phyloP scores from a whole-genome alignment of 2,329 filamentous ascomycete genomes.

The Colletotrichum sidae region DNA sequence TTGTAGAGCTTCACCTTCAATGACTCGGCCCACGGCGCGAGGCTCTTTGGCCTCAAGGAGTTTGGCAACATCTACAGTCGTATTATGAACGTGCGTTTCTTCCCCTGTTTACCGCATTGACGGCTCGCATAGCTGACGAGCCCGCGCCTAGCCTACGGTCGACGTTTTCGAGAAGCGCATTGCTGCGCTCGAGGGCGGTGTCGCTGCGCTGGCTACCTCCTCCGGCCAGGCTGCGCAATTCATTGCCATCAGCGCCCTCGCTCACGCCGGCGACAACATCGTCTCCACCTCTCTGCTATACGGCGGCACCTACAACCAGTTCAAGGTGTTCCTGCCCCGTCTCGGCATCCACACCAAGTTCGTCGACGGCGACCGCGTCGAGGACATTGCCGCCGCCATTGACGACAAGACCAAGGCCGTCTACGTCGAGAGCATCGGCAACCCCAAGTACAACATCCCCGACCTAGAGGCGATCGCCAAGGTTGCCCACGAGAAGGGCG shows the following conservation, averaged over 20 bases:
- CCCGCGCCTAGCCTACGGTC: slow-evolving; percentile 77
- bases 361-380: slow-evolving; percentile 81
- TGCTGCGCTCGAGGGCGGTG: slow-evolving; percentile 93
- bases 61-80: slow-evolving; percentile 98
- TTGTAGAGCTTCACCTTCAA: slow-evolving; percentile 88
- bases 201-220: slow-evolving; percentile 84
- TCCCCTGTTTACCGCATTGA: not conserved
- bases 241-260: slow-evolving; percentile 87
- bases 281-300: slow-evolving; percentile 91
- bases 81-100: slow-evolving; percentile 84
- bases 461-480: slow-evolving; percentile 90
- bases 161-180: slow-evolving; percentile 98
- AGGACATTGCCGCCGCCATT: slow-evolving; percentile 84
- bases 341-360: slow-evolving; percentile 91
- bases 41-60: slow-evolving; percentile 96
- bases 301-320: slow-evolving; percentile 96
- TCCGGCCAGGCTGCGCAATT: slow-evolving; percentile 95
- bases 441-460: slow-evolving; percentile 92
- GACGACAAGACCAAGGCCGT: slow-evolving; percentile 95
- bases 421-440: slow-evolving; percentile 92
- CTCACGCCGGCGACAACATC: slow-evolving; percentile 91
- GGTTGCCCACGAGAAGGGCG: slow-evolving; percentile 76
- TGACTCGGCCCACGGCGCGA: slow-evolving; percentile 94
- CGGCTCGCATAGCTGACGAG: not conserved
- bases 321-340: slow-evolving; percentile 91